Percentiles rank a stretch among this genome's conserved stretches.
Evolutionary conservation across 1,139 yeast genomes (phyloP).

Genomic region (Candida sp.): DNA sequence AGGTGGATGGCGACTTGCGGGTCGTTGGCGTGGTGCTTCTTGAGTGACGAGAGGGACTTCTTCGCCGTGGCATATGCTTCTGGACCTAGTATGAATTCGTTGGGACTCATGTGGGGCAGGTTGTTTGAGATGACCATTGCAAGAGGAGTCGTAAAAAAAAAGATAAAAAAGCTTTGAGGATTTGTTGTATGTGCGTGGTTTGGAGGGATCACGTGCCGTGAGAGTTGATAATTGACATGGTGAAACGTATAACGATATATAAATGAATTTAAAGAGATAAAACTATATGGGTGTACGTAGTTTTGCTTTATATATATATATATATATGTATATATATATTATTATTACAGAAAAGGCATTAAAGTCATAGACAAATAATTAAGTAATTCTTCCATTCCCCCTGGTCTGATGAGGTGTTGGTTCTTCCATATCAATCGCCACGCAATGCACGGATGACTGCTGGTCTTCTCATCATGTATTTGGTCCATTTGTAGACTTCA

Average conservation of each 20-base stretch:
- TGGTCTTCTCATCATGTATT: slow-evolving; percentile 88
- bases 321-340: neutral
- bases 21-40: slow-evolving; percentile 12
- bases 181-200: neutral
- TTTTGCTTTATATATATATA: neutral
- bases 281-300: neutral
- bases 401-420: neutral
- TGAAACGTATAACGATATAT: neutral
- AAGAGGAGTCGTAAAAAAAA: neutral
- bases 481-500: slow-evolving; percentile 96
- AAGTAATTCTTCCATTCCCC: neutral
- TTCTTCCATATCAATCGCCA: slow-evolving; percentile 44
- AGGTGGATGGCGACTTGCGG: slow-evolving; percentile 38
- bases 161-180: slow-evolving; percentile 5
- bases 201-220: neutral
- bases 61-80: slow-evolving; percentile 25
- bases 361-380: slow-evolving; percentile 2
- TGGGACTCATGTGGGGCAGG: neutral
- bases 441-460: slow-evolving; percentile 80
- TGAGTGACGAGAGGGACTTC: slow-evolving; percentile 28
- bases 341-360: slow-evolving; percentile 2
- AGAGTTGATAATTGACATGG: neutral
- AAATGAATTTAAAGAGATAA: neutral
- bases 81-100: slow-evolving; percentile 26
- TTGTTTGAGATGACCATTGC: slow-evolving; percentile 4